Base-by-base conservation (phyloP, 257 asterid species). In the Solanum ossicruentum region DNA sequence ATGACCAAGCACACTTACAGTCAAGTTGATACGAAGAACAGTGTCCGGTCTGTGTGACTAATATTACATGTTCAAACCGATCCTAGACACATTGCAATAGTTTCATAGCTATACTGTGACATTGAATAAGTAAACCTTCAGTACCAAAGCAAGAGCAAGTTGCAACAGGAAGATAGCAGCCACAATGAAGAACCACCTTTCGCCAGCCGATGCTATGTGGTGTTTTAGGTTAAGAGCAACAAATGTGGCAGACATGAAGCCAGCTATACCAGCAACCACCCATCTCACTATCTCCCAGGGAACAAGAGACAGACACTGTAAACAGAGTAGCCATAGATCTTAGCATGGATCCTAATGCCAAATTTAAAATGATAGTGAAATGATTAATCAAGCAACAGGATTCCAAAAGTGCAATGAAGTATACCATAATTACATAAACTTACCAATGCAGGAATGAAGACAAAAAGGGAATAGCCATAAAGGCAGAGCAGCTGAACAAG, bases 381-480 rank as follows among this genome's bases (percentile, higher is more conserved):
- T 54, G 26, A 52, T 77, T 51, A 13, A 52, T 78, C 82, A 52
- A 52, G 49, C 0, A 28, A 77, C 82, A 73, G 41, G 41, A 45
- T 73, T 73, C 41, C 41, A 12, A 73, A 73, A 47, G 43, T 21
- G 47, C 81, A 73, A 47, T 58, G 47, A 73, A 21, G 81, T 7
- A 12, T 78, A 0, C 3, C 1, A 1, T 32, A 26, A 52, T 52
- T 28, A 8, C 23, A 16, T 26, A 52, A 49, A 84, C 97, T 93
- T 92, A 96, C 99, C 98, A 96, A 72, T 55, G 99, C 98, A 54
- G 99, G 99, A 89, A 96, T 95, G 95, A 96, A 96, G 88, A 95
- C 84, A 84, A 94, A 96, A 81, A 96, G 93, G 67, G 99, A 96
- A 89, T 96, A 96, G 88, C 99, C 98, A 57, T 96, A 96, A 83